phyloP scores from a whole-genome alignment of 306 rosid species.

The Lotus japonicus region DNA sequence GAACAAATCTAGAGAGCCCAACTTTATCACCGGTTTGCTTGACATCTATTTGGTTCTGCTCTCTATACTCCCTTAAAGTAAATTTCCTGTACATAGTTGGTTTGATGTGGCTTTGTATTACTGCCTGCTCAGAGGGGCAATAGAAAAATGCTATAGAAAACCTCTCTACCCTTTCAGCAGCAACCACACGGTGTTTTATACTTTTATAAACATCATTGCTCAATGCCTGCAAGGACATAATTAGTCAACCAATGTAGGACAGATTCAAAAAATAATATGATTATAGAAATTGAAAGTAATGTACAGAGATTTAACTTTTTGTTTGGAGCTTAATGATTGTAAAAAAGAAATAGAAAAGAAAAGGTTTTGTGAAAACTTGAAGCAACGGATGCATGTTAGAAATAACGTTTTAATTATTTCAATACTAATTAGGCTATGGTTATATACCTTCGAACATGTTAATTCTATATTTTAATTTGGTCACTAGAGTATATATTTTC shows the following conservation, averaged over 20 bases:
- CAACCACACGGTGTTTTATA: slow-evolving; percentile 55
- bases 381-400: too few relatives aligned
- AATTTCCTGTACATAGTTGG: slow-evolving; percentile 49
- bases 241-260: not conserved
- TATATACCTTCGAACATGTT: too few relatives aligned
- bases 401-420: too few relatives aligned
- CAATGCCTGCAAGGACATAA: slow-evolving; percentile 40
- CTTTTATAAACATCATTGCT: slow-evolving; percentile 75
- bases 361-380: too few relatives aligned
- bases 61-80: slow-evolving; percentile 51
- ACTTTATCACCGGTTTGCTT: slow-evolving; percentile 61
- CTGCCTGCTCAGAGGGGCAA: slow-evolving; percentile 44
- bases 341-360: too few relatives aligned
- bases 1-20: slow-evolving; percentile 68
- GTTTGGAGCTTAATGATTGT: too few relatives aligned
- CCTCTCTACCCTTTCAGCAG: slow-evolving; percentile 44
- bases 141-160: slow-evolving; percentile 73
- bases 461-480: too few relatives aligned
- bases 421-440: too few relatives aligned
- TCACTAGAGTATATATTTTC: too few relatives aligned
- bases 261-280: not conserved
- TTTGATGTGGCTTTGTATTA: slow-evolving; percentile 33
- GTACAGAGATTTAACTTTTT: too few relatives aligned
- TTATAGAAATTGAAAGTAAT: too few relatives aligned
- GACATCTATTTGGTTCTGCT: slow-evolving; percentile 48